Base-by-base conservation (phyloP, 2,329 filamentous ascomycete genomes). In the Colletotrichum tropicale region DNA sequence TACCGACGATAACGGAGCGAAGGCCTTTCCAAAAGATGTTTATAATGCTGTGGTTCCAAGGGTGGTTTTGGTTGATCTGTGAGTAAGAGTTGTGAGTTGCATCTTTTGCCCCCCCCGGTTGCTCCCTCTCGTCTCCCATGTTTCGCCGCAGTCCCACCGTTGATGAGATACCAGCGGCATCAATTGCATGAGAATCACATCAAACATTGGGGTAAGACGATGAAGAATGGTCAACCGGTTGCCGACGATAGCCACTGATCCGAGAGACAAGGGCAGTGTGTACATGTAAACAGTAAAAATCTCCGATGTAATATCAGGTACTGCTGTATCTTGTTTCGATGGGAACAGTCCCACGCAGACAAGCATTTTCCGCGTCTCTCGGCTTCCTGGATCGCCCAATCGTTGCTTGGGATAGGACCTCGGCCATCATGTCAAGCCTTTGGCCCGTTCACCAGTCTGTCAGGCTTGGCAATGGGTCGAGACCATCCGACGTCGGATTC, bases 121-220 rank as follows among this genome's bases (percentile, higher is more conserved):
- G 36, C 16, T 28, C 62, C 12, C 32, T 21, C 36, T 34, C 2
- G 58, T 24, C 48, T 70, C 71, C 66, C 43, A 65, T 34, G 66
- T 70, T 65, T 60, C 24, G 56, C 34, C 38, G 9, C 21, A 21
- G 56, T 34, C 26, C 69, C 73, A 68, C 69, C 58, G 56, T 32
- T 15, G 43, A 52, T 52, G 43, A 55, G 32, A 60, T 71, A 64
- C 43, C 58, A 60, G 30, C 36, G 28, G 36, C 34, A 2, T 15
- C 24, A 28, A 15, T 28, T 52, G 56, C 15, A 55, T 24, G 38
- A 62, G 52, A 43, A 75, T 75, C 62, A 68, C 73, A 70, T 75
- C 73, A 75, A 75, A 64, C 73, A 21, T 75, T 72, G 69, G 73
- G 38, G 73, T 75, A 75, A 75, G 24, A 75, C 7, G 30, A 65